Evolutionary conservation across 1,284 basidiomycete species (phyloP).

Genomic region (Malassezia cuniculi): DNA sequence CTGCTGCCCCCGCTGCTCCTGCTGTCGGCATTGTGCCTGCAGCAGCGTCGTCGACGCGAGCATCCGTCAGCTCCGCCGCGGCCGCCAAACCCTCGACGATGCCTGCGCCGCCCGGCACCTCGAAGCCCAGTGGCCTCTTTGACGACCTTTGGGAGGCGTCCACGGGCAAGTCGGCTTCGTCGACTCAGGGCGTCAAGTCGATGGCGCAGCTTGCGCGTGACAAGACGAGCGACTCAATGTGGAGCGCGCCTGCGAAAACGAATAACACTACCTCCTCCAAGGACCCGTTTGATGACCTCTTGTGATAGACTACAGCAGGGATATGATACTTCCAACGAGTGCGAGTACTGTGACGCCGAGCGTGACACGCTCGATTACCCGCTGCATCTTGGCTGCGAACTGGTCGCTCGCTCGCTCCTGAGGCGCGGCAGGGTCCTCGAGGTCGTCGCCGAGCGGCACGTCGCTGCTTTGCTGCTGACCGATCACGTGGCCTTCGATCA

Average conservation of each 20-base stretch:
- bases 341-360: conserved; percentile 1
- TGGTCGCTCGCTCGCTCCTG: no score
- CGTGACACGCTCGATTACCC: no score
- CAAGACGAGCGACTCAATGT: conserved; percentile 20
- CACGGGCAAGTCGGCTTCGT: conserved; percentile 49
- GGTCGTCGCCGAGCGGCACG: no score
- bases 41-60: not conserved
- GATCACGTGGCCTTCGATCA: no score
- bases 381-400: no score
- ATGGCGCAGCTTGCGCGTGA: conserved; percentile 45
- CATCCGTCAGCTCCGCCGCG: not conserved
- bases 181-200: conserved; percentile 32
- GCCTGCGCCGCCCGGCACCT: conserved; percentile 6
- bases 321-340: conserved; percentile 4
- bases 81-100: conserved; percentile 9
- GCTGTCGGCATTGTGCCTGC: no score
- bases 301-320: conserved; percentile 10
- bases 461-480: no score
- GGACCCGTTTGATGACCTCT: conserved; percentile 14
- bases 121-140: conserved; percentile 51
- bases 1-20: conserved; percentile 7
- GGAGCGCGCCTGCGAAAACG: not conserved
- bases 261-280: conserved; percentile 1
- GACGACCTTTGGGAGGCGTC: conserved; percentile 84
- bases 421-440: no score